Percentiles rank a stretch among this genome's conserved stretches.
Conservation (phyloP, 2,329 filamentous ascomycete genomes). For the Cryphonectria japonica region DNA sequence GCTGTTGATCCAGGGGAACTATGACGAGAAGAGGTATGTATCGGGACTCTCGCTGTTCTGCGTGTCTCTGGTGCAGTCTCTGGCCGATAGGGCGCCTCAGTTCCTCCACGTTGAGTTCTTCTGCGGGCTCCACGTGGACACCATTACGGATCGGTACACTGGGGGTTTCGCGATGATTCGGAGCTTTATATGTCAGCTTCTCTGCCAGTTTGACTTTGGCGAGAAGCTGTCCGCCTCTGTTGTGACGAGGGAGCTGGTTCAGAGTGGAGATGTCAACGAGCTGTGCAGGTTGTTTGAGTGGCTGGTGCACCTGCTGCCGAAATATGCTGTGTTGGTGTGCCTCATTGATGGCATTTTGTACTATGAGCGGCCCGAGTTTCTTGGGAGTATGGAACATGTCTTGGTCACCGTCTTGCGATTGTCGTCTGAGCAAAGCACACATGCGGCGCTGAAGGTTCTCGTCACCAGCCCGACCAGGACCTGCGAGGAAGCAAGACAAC, state of each 20-base stretch:
- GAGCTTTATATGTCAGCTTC: slow-evolving; percentile 16
- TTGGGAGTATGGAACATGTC: not conserved
- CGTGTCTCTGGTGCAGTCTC: not conserved
- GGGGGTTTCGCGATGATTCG: slow-evolving; percentile 10
- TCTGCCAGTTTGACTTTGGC: not conserved
- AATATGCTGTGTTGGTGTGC: not conserved
- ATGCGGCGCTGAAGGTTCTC: slow-evolving; percentile 3
- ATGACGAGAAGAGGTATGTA: not conserved
- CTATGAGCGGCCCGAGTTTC: slow-evolving; percentile 1
- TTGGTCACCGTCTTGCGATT: not conserved
- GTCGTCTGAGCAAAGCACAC: not conserved
- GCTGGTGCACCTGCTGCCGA: not conserved
- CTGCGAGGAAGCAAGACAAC: not conserved
- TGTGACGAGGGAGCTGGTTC: not conserved
- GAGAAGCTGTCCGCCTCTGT: not conserved
- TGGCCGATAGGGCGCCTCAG: not conserved
- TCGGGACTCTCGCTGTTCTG: slow-evolving; percentile 17
- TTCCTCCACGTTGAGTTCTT: slow-evolving; percentile 6
- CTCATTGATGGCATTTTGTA: slow-evolving; percentile 11
- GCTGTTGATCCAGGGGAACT: slow-evolving; percentile 10
- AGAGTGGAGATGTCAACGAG: not conserved
- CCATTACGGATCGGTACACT: not conserved
- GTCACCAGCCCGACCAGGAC: slow-evolving; percentile 16
- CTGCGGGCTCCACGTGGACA: slow-evolving; percentile 10
- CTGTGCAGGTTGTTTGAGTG: not conserved